Evolutionary conservation across 192 early-diverging fungal genomes (phyloP), one percentile per base, ranked within the genome.

Genomic region (Entrophospora sp.): DNA sequence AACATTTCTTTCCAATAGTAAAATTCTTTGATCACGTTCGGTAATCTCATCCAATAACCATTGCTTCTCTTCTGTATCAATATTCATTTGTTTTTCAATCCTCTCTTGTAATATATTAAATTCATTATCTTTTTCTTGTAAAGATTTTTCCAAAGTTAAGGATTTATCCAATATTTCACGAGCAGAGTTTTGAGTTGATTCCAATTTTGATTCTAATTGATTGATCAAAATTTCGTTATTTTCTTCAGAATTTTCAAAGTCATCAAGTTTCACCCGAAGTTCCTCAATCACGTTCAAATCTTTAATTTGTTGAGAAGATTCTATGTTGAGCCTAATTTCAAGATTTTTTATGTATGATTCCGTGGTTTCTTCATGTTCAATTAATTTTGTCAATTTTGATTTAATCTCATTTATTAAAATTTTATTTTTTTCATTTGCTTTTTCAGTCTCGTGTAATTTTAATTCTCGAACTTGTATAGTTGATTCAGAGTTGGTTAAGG

Each of bases 281-380:
- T n/a, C n/a, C n/a, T n/a, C n/a, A n/a, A n/a, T n/a, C n/a, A n/a
- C n/a, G n/a, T n/a, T n/a, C n/a, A n/a, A n/a, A n/a, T n/a, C n/a
- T n/a, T n/a, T n/a, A n/a, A n/a, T 24, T 32, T 75, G 69, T 20
- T 71, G 52, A 30, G 60, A 44, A 10, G 46, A 38, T n/a, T 75
- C 66, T 40, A 61, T 64, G 16, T 71, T 48, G 10, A 37, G 5
- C 5, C 53, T 25, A 32, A 9, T 32, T 9, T n/a, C n/a, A n/a
- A n/a, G n/a, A n/a, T n/a, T n/a, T n/a, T n/a, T n/a, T n/a, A n/a
- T n/a, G n/a, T n/a, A n/a, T n/a, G n/a, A n/a, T n/a, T n/a, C n/a
- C n/a, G n/a, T n/a, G n/a, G n/a, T n/a, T n/a, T n/a, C n/a, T n/a
- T n/a, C n/a, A n/a, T n/a, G n/a, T n/a, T n/a, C n/a, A n/a, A n/a